Percentiles rank a stretch among this genome's conserved stretches.
Conservation (phyloP, 2,329 filamentous ascomycete genomes). For the Beauveria rudraprayagi region DNA sequence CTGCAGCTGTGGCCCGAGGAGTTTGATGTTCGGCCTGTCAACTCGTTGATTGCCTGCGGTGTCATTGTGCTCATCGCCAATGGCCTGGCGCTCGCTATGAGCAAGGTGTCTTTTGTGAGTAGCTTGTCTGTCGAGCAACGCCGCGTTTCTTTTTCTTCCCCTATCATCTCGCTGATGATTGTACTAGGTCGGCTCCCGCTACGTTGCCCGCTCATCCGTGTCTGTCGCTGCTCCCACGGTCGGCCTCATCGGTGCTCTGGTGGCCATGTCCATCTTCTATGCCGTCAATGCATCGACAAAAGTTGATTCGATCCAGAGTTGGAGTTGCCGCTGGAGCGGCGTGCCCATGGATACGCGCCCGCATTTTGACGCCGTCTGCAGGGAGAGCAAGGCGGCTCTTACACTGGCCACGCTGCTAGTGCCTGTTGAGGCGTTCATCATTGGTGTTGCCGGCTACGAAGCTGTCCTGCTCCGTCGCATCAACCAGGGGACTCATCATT, state of each 20-base stretch:
- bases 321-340: slow-evolving; percentile 52
- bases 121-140: neutral
- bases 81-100: slow-evolving; percentile 37
- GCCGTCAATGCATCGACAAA: slow-evolving; percentile 43
- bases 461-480: slow-evolving; percentile 28
- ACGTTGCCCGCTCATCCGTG: slow-evolving; percentile 13
- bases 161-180: neutral
- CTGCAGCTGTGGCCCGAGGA: slow-evolving; percentile 50
- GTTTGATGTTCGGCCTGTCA: slow-evolving; percentile 49
- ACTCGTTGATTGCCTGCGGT: slow-evolving; percentile 46
- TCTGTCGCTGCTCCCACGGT: slow-evolving; percentile 21
- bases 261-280: slow-evolving; percentile 51
- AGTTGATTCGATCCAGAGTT: slow-evolving; percentile 50
- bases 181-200: slow-evolving; percentile 15
- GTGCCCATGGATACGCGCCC: slow-evolving; percentile 45
- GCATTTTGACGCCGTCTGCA: slow-evolving; percentile 49
- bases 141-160: too few relatives aligned
- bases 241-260: slow-evolving; percentile 33
- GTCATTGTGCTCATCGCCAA: slow-evolving; percentile 42
- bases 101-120: slow-evolving; percentile 44
- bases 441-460: slow-evolving; percentile 39
- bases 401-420: slow-evolving; percentile 49
- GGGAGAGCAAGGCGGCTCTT: slow-evolving; percentile 45
- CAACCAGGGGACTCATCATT: slow-evolving; percentile 19
- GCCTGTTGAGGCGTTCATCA: slow-evolving; percentile 43